These are phyloP conservation scores for Thelephora terrestris DNA, from an alignment of 1,284 basidiomycete species.

Conservation along the genomic window DNA sequence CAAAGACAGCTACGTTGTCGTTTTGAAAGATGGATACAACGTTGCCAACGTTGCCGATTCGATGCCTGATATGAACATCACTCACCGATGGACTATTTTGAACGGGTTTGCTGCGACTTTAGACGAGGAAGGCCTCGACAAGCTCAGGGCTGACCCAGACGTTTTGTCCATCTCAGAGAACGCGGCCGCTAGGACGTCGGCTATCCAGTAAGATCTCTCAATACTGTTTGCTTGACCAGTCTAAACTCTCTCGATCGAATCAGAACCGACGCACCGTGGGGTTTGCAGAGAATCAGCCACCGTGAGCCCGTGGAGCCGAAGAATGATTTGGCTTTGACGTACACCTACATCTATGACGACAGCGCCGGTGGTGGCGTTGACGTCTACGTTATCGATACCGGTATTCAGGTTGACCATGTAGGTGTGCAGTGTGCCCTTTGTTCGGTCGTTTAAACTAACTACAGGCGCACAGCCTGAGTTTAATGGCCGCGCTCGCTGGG, in stretches of 20 bases:
- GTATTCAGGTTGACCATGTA: too few species aligned
- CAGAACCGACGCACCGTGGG: constrained; percentile 26
- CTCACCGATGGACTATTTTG: not conserved
- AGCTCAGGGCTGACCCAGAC: constrained; percentile 5
- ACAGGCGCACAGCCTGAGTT: not conserved
- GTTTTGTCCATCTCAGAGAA: constrained; percentile 7
- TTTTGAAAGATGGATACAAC: constrained; percentile 20
- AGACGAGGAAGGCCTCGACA: constrained; percentile 3
- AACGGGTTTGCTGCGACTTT: constrained; percentile 6
- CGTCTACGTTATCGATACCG: constrained; percentile 9
- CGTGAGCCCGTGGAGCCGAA: constrained; percentile 8
- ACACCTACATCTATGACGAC: constrained; percentile 20
- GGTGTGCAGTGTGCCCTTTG: too few species aligned
- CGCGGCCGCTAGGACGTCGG: not conserved
- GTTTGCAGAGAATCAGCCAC: constrained; percentile 22
- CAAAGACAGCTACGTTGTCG: not conserved
- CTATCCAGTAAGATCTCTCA: constrained; percentile 1
- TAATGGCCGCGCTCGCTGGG: not conserved
- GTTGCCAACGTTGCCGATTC: constrained; percentile 24
- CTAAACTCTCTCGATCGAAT: constrained; percentile 32
- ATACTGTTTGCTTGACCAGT: not conserved
- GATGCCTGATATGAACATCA: constrained; percentile 14
- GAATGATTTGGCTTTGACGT: constrained; percentile 6
- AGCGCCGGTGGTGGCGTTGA: constrained; percentile 25
- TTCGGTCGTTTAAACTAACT: too few species aligned